These are phyloP conservation scores for Phytophthora palmivora DNA, from an alignment of 352 stramenopile species.

Conservation along the genomic window DNA sequence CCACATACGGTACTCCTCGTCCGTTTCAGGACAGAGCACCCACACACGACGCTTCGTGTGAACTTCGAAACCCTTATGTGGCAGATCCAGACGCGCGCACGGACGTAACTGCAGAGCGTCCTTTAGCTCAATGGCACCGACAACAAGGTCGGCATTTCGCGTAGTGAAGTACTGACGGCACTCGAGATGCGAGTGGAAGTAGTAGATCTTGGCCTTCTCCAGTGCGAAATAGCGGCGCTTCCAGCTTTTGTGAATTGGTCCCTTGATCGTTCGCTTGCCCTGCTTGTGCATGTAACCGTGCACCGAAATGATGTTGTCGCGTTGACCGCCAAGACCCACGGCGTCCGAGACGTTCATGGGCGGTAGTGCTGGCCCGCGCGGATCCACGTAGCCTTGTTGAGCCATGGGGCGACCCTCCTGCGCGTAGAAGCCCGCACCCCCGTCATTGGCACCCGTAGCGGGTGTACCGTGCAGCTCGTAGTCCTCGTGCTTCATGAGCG, in stretches of 20 bases:
- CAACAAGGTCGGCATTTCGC: constrained; percentile 80
- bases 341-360: constrained; percentile 80
- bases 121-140: constrained; percentile 85
- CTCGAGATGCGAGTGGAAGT: constrained; percentile 88
- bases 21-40: constrained; percentile 86
- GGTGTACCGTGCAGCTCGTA: constrained; percentile 72
- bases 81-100: constrained; percentile 81
- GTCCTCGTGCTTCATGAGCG: constrained; percentile 47
- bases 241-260: constrained; percentile 89
- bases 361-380: constrained; percentile 65
- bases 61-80: constrained; percentile 84
- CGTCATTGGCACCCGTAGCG: constrained; percentile 57
- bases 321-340: constrained; percentile 55
- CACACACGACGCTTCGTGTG: constrained; percentile 88
- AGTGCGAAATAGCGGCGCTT: constrained; percentile 88
- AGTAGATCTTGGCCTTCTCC: constrained; percentile 90
- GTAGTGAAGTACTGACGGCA: constrained; percentile 90
- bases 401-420: constrained; percentile 56
- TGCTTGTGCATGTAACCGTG: constrained; percentile 92
- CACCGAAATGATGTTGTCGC: constrained; percentile 89
- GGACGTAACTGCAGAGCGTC: constrained; percentile 85
- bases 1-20: constrained; percentile 90
- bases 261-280: constrained; percentile 88
- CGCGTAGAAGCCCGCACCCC: constrained; percentile 49
- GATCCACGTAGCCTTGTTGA: constrained; percentile 73